phyloP scores from a whole-genome alignment of 331 rosid species.

The Spiraea crenata region DNA sequence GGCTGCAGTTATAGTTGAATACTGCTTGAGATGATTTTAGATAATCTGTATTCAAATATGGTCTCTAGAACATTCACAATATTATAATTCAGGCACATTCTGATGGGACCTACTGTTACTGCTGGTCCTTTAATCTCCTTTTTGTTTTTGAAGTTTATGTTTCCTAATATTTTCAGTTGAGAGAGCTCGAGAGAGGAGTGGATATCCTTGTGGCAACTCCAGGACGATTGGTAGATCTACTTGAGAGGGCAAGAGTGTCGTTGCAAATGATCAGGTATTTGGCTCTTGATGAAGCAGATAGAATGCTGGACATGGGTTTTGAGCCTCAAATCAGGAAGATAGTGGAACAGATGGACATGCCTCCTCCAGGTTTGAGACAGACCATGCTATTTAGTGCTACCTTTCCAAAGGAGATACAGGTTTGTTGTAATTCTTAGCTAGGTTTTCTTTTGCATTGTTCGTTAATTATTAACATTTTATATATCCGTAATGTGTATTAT shows the following conservation, averaged over 20 bases:
- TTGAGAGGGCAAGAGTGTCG: conserved; percentile 80
- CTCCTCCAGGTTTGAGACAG: conserved; percentile 70
- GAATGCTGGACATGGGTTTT: conserved; percentile 96
- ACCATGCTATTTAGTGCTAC: conserved; percentile 87
- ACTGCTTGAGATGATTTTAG: not conserved
- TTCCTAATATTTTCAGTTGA: conserved; percentile 42
- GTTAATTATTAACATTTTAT: not conserved
- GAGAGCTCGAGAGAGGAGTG: conserved; percentile 86
- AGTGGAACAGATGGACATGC: conserved; percentile 90
- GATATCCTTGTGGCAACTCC: conserved; percentile 96
- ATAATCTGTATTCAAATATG: conserved; percentile 1
- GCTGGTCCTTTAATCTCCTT: not conserved
- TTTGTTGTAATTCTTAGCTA: conserved; percentile 26
- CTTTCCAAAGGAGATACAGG: conserved; percentile 91
- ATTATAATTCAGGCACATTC: not conserved
- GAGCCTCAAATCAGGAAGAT: conserved; percentile 92
- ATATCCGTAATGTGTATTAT: not conserved
- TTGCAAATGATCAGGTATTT: conserved; percentile 66
- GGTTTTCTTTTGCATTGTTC: conserved; percentile 14
- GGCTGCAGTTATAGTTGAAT: not conserved
- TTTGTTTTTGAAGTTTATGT: conserved; percentile 13
- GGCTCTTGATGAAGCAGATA: conserved; percentile 91
- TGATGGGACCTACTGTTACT: not conserved
- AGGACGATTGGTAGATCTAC: conserved; percentile 80
- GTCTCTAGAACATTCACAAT: not conserved